These are phyloP conservation scores for Tuber calosporum DNA, from an alignment of 495 filamentous ascomycete species.

Conservation along the genomic window DNA sequence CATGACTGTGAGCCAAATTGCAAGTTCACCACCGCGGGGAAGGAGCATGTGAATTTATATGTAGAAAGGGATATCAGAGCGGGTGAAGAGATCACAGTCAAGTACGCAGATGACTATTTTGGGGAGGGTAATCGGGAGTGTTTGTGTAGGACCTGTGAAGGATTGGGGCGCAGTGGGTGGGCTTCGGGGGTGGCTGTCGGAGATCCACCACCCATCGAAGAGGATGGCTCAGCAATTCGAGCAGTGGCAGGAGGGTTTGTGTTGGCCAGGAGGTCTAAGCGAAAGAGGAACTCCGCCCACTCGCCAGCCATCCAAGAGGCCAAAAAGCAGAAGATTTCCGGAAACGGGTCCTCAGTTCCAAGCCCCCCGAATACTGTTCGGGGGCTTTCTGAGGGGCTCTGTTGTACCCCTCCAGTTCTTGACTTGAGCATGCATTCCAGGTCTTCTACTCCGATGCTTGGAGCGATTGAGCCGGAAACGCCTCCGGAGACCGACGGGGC, in stretches of 20 bases:
- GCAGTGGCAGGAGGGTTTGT: constrained; percentile 1
- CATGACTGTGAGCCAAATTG: constrained; percentile 96
- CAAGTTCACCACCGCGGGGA: constrained; percentile 67
- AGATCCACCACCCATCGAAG: constrained; percentile 35
- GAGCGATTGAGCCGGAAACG: background rate
- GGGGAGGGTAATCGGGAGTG: constrained; percentile 92
- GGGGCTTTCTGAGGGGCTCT: constrained; percentile 28
- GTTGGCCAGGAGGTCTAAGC: constrained; percentile 16
- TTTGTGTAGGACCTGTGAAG: constrained; percentile 81
- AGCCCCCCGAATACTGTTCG: constrained; percentile 38
- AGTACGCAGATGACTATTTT: constrained; percentile 93
- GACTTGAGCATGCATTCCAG: background rate
- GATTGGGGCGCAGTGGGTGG: constrained; percentile 74
- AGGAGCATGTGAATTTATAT: constrained; percentile 80
- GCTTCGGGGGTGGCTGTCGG: constrained; percentile 44
- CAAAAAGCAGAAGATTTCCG: constrained; percentile 9
- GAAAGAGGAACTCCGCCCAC: constrained; percentile 13
- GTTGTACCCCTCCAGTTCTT: background rate
- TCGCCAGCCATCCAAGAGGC: constrained; percentile 11
- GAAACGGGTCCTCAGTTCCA: constrained; percentile 21
- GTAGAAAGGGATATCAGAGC: constrained; percentile 70
- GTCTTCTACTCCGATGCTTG: background rate
- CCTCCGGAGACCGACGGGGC: constrained; percentile 25
- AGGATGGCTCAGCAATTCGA: constrained; percentile 32
- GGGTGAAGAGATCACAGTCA: constrained; percentile 89